phyloP scores from a whole-genome alignment of 768 basidiomycete genomes.

The Lactarius hatsudake region DNA sequence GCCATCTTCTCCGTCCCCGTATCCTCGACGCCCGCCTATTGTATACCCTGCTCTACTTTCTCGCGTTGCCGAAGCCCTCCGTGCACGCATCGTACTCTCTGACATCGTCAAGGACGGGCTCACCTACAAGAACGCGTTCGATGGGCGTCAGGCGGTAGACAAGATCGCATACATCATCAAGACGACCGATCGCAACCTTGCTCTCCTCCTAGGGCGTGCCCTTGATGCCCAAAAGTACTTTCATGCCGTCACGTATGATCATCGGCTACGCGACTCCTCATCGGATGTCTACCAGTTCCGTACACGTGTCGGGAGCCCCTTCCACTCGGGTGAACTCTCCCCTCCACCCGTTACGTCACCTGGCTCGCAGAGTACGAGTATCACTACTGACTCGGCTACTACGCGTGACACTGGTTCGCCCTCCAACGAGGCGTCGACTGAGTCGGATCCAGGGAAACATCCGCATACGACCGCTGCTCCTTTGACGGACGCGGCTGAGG shows the following conservation, averaged over 20 bases:
- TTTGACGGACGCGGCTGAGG: constrained; percentile 40
- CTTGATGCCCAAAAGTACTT: constrained; percentile 98
- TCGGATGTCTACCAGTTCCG: constrained; percentile 93
- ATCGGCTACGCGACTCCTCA: constrained; percentile 84
- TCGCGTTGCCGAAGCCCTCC: constrained; percentile 91
- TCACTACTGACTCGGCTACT: constrained; percentile 26
- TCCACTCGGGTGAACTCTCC: constrained; percentile 69
- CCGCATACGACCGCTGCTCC: constrained; percentile 29
- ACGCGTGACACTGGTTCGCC: constrained; percentile 27
- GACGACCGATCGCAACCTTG: constrained; percentile 95
- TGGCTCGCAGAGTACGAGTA: constrained; percentile 25
- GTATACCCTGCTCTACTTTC: constrained; percentile 97
- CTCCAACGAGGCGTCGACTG: constrained; percentile 34
- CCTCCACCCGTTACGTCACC: constrained; percentile 36
- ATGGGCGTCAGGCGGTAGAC: constrained; percentile 95
- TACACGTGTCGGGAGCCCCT: constrained; percentile 77
- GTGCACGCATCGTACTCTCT: constrained; percentile 67
- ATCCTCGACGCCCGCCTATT: constrained; percentile 58
- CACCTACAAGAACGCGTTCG: constrained; percentile 94
- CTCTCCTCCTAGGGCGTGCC: constrained; percentile 90
- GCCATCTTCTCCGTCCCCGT: constrained; percentile 26
- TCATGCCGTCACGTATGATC: constrained; percentile 98
- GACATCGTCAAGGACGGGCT: constrained; percentile 93
- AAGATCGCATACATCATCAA: constrained; percentile 98
- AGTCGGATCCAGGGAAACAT: constrained; percentile 32